Percentiles rank a stretch among this genome's conserved stretches.
These are phyloP conservation scores for Ogataea degrootiae DNA, from an alignment of 805 yeast genomes.

Conservation along the genomic window DNA sequence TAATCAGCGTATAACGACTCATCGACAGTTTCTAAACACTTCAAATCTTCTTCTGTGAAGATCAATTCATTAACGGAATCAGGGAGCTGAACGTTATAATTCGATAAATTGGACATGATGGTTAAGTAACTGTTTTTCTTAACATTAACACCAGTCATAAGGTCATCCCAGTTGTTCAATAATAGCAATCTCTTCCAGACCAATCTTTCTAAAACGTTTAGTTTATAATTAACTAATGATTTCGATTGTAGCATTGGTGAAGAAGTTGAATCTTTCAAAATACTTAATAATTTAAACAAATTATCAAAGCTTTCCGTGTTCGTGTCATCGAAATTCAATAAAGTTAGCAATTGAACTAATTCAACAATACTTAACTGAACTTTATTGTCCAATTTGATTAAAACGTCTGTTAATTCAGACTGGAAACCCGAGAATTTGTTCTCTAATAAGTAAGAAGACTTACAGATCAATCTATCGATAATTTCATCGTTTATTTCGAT, in stretches of 20 bases:
- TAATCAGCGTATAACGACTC: conserved; percentile 5
- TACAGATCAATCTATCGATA: conserved; percentile 15
- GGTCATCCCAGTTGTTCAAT: conserved; percentile 46
- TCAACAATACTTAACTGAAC: conserved; percentile 39
- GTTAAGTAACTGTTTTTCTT: conserved; percentile 12
- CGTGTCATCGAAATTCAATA: conserved; percentile 44
- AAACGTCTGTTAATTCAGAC: conserved; percentile 14
- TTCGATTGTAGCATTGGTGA: not conserved
- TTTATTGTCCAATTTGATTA: conserved; percentile 31
- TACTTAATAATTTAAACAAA: conserved; percentile 49
- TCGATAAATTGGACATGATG: conserved; percentile 10
- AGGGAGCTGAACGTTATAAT: conserved; percentile 8
- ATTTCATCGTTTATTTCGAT: conserved; percentile 21
- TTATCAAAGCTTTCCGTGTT: conserved; percentile 38
- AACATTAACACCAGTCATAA: conserved; percentile 17
- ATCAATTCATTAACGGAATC: conserved; percentile 7
- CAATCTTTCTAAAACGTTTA: conserved; percentile 25
- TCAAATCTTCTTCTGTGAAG: conserved; percentile 11
- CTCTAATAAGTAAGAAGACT: conserved; percentile 21
- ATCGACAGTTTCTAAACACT: conserved; percentile 4
- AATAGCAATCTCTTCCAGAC: conserved; percentile 60
- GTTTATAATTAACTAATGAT: not conserved
- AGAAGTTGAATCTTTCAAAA: conserved; percentile 31
- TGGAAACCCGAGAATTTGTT: conserved; percentile 12
- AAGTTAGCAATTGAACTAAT: conserved; percentile 44